Conservation (phyloP, 495 filamentous ascomycete genomes). For the Cercophora newfieldiana region DNA sequence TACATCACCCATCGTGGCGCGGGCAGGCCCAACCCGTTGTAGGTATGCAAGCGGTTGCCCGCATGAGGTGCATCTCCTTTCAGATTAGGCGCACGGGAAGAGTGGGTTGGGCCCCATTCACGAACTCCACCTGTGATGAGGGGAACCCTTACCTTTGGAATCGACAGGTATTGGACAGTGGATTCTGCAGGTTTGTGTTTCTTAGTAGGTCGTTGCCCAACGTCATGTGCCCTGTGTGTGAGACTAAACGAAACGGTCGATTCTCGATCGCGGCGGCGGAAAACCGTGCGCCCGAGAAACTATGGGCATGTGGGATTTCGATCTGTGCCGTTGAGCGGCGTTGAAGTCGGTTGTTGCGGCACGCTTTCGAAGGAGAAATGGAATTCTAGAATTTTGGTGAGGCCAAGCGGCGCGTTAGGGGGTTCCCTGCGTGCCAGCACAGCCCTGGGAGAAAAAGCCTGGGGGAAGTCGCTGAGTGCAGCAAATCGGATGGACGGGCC, state of each 20-base stretch:
- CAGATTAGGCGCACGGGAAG: not conserved
- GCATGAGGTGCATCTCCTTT: conserved; percentile 2
- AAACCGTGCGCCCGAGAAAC: not conserved
- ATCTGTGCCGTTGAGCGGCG: not conserved
- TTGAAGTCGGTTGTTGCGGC: not conserved
- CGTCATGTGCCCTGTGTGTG: not conserved
- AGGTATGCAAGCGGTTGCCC: conserved; percentile 2
- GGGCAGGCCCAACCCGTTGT: not conserved
- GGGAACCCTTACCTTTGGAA: not conserved
- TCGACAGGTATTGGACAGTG: not conserved
- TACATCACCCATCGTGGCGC: conserved; percentile 10
- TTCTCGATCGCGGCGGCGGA: not conserved
- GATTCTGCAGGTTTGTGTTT: too few relatives aligned
- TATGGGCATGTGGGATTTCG: not conserved
- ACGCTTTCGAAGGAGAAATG: not conserved
- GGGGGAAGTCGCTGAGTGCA: not conserved
- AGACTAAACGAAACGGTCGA: not conserved
- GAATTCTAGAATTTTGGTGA: not conserved
- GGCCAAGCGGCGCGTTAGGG: not conserved
- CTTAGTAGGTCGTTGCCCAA: not conserved
- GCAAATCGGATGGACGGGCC: not conserved
- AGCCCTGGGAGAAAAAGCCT: not conserved
- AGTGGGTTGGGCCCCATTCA: not conserved
- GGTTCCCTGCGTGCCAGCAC: not conserved
- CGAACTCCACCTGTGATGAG: not conserved